These are phyloP conservation scores for Cymbopogon citratus DNA, from an alignment of 176 grass and related monocot genomes.

Conservation along the genomic window DNA sequence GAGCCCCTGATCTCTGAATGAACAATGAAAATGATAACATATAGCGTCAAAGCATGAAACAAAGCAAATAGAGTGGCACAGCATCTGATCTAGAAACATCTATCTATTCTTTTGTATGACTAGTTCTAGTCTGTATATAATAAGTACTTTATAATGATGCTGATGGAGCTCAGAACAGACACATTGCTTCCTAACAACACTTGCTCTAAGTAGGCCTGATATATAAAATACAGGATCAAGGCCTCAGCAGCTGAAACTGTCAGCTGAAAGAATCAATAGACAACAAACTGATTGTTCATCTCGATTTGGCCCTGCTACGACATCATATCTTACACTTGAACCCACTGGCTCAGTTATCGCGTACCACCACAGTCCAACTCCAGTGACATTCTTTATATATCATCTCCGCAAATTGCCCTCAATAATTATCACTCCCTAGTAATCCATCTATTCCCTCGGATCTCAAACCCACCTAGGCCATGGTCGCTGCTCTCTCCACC, in stretches of 20 bases:
- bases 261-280: not conserved
- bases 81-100: not conserved
- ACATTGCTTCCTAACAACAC: not conserved
- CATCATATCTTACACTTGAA: too few relatives aligned
- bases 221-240: not conserved
- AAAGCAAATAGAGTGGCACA: not conserved
- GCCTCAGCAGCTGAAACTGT: not conserved
- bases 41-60: not conserved
- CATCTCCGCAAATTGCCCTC: not conserved
- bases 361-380: not conserved
- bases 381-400: not conserved
- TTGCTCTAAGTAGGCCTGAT: not conserved
- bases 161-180: not conserved
- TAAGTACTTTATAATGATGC: conserved; percentile 15
- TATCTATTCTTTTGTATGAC: not conserved
- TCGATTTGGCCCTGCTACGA: not conserved
- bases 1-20: not conserved
- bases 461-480: conserved; percentile 49
- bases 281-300: not conserved
- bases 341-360: too few relatives aligned
- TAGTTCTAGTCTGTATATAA: not conserved
- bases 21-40: not conserved
- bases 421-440: conserved; percentile 56
- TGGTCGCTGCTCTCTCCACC: conserved; percentile 69
- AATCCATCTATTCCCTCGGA: conserved; percentile 64